Conservation (phyloP, 192 early-diverging fungal species). For the Linnemannia exigua region DNA sequence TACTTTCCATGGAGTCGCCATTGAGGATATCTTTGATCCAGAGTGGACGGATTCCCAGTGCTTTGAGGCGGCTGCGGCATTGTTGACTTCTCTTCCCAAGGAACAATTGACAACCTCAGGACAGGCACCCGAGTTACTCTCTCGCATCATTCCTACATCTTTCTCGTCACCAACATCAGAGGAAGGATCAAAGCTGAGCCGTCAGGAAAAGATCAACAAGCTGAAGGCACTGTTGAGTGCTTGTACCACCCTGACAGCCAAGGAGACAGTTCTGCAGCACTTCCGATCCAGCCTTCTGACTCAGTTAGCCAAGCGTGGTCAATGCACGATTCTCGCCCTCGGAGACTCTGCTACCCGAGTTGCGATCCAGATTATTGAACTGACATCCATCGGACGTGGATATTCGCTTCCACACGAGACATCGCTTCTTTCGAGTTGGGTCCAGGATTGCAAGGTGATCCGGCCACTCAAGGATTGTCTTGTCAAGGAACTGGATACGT, state of each 20-base stretch:
- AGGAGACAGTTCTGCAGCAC: constrained; percentile 78
- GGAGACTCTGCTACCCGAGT: constrained; percentile 87
- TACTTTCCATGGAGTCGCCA: constrained; percentile 57
- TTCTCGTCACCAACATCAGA: neutral
- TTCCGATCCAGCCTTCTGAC: constrained; percentile 73
- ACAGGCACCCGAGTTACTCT: constrained; percentile 41
- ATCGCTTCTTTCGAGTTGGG: constrained; percentile 68
- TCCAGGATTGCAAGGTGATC: constrained; percentile 67
- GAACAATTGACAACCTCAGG: constrained; percentile 40
- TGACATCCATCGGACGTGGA: constrained; percentile 90
- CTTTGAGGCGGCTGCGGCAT: constrained; percentile 48
- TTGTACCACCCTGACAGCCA: constrained; percentile 73
- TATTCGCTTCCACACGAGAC: constrained; percentile 85
- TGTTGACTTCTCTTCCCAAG: constrained; percentile 44
- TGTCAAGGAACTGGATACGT: constrained; percentile 83
- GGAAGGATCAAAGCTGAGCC: constrained; percentile 15
- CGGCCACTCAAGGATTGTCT: constrained; percentile 89
- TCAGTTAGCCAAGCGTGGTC: constrained; percentile 64
- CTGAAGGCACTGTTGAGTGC: constrained; percentile 66
- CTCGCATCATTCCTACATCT: constrained; percentile 20
- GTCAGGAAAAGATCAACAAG: constrained; percentile 52
- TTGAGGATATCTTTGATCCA: constrained; percentile 78
- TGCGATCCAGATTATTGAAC: constrained; percentile 80
- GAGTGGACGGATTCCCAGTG: constrained; percentile 55
- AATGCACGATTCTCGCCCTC: constrained; percentile 74